phyloP scores from a whole-genome alignment of 305 asterid species.

The Solanum hybrid region DNA sequence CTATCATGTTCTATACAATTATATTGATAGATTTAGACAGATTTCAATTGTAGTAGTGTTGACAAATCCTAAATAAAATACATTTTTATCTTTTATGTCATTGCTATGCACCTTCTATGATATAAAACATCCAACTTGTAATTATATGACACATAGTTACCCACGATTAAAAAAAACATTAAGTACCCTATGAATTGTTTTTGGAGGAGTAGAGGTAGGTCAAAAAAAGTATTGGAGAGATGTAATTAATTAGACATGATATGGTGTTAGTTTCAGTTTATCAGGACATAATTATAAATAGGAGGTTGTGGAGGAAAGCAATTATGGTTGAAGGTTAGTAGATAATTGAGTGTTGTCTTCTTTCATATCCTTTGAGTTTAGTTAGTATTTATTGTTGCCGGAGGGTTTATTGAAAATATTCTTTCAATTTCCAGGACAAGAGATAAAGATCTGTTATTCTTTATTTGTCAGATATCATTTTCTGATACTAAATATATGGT shows the following conservation, averaged over 20 bases:
- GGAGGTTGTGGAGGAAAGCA: fast-evolving
- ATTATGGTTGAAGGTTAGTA: fast-evolving
- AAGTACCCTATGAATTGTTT: not conserved
- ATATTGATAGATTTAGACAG: not conserved
- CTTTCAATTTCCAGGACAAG: too few species aligned
- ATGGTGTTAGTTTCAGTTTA: not conserved
- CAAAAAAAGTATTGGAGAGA: fast-evolving
- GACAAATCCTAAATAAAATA: not conserved
- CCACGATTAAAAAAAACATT: not conserved
- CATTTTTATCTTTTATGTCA: not conserved
- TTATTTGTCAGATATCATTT: too few species aligned
- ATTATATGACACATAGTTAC: not conserved
- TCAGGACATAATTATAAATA: not conserved
- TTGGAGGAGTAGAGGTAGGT: fast-evolving
- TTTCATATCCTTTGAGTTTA: not conserved
- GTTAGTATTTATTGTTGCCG: too few species aligned
- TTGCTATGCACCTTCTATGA: not conserved
- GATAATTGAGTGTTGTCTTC: not conserved
- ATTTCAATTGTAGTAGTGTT: not conserved
- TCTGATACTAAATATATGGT: too few species aligned
- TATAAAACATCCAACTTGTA: not conserved
- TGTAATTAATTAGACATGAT: not conserved
- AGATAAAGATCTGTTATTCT: too few species aligned
- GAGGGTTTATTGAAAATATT: not conserved
- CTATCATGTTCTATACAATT: not conserved